Evolutionary conservation across 1,139 yeast species (phyloP).

Genomic region (Lodderomyces elongisporus): DNA sequence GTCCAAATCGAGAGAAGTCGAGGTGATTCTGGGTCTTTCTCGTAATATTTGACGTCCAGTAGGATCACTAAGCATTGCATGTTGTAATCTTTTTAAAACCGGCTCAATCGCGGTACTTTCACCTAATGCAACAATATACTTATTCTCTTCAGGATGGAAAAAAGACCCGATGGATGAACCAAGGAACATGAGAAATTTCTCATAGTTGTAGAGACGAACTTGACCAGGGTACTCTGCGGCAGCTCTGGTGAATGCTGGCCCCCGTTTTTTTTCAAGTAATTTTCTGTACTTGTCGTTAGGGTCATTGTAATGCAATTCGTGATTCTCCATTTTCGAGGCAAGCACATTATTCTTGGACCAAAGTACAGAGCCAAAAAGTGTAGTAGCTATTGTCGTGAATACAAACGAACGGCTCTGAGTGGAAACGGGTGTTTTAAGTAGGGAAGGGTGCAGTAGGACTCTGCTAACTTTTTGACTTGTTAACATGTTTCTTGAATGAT

Average conservation of each 20-base stretch:
- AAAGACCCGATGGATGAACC: slow-evolving; percentile 84
- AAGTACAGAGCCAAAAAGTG: slow-evolving; percentile 25
- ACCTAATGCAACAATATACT: slow-evolving; percentile 87
- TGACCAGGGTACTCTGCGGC: slow-evolving; percentile 69
- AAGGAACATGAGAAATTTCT: slow-evolving; percentile 57
- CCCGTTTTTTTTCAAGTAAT: slow-evolving; percentile 13
- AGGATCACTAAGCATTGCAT: slow-evolving; percentile 68
- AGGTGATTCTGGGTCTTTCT: slow-evolving; percentile 81
- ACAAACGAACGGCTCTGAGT: slow-evolving; percentile 5
- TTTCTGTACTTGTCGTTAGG: slow-evolving; percentile 20
- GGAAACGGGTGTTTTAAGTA: too few species aligned
- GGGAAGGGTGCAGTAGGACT: too few species aligned
- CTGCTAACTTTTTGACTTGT: too few species aligned
- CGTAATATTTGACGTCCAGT: slow-evolving; percentile 72
- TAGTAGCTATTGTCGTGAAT: slow-evolving; percentile 12
- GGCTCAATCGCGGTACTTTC: slow-evolving; percentile 81
- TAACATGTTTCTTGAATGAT: too few species aligned
- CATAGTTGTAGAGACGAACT: slow-evolving; percentile 65
- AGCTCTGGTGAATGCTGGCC: slow-evolving; percentile 33
- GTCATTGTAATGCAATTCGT: slow-evolving; percentile 44
- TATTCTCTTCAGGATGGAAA: slow-evolving; percentile 75
- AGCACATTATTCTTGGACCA: slow-evolving; percentile 47
- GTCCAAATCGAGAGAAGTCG: slow-evolving; percentile 61
- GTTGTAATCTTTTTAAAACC: slow-evolving; percentile 58
- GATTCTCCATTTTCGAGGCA: slow-evolving; percentile 56